Base-by-base conservation (phyloP, 2,329 filamentous ascomycete genomes). In the Aspergillus awamori region DNA sequence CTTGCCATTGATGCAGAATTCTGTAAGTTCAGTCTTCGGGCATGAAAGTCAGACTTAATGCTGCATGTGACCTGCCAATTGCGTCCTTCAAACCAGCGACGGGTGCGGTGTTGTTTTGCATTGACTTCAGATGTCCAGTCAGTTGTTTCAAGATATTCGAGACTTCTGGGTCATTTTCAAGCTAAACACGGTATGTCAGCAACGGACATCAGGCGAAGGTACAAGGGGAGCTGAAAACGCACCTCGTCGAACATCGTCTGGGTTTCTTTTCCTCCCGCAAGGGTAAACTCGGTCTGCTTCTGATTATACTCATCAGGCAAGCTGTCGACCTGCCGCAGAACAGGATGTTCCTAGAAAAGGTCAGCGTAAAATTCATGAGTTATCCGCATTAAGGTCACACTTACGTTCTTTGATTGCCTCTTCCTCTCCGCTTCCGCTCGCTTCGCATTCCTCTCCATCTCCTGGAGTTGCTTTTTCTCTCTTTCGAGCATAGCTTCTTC, bases 381-480 rank as follows among this genome's bases (percentile, higher is more conserved):
- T 38, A 45, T 39, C 6, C 26, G 1, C 5, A 17, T 24, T 6
- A 8, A 41, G 7, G 22, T 4, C 22, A n/a, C 49, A 17, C 69
- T 54, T 69, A 79, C 78, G 65, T 79, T 79, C 55, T 78, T 79
- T 63, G 69, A 71, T 57, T 79, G 76, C 58, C 75, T 71, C 65
- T 77, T 77, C 39, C 74, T 72, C 58, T 80, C 74, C 17, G 68
- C 60, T 60, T 77, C 74, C 4, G 73, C 76, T 39, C 73, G 69
- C 62, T 77, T 80, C 20, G 78, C 74, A 57, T 80, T 80, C 56
- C 72, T 78, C 55, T 80, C 75, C 68, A 81, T 73, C 48, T 77
- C 74, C 38, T 77, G 74, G 11, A 81, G 66, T 36, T 77, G 71
- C 52, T 71, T 74, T 30, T 65, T 76, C 62, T 81, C 79, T 8